Evolutionary conservation across 2,329 filamentous ascomycete species (phyloP), one percentile per base, ranked within the genome.

Genomic region (Cladophialophora yegresii): DNA sequence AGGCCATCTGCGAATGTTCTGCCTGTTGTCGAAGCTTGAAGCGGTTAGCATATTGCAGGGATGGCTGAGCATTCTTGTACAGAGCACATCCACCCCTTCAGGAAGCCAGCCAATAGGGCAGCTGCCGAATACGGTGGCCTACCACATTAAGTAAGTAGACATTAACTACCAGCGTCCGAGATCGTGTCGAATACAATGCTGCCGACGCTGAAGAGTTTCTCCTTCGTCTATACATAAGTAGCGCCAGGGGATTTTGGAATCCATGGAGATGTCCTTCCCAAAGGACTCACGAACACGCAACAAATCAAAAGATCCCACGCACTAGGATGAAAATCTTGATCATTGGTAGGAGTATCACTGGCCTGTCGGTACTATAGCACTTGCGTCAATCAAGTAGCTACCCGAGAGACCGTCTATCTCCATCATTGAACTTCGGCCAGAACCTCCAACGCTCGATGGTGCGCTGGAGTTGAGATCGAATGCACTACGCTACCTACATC

Each of bases 381-480:
- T 67, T 36, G 59, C 63, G 3, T 47, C 60, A 13, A 63, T 56
- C 13, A 63, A 66, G 63, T 66, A 60, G 63, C 51, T 54, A 3
- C 30, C 47, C 13, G 60, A 64, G n/a, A 47, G 26, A 26, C 63
- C 59, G 10, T 28, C 58, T 20, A 62, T 66, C 61, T 69, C 69
- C 28, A 47, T 75, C 33, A 72, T 74, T 57, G 74, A 77, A 66
- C 51, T 72, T 12, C 74, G 74, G 10, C 4, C 68, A 7, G 66
- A 72, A 33, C 71, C 73, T 30, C 73, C 69, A 9, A 74, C 72
- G 20, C 68, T 76, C n/a, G 74, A 74, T 10, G 85, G 85, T 3
- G 84, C 82, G 0, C 75, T 87, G 23, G 84, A 85, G 79, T 79
- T 87, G 6, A 85, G 84, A 0, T 84, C 85, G 2, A 87, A 87